Conservation (phyloP, 2,329 filamentous ascomycete species). For the Colletotrichum sp. region DNA sequence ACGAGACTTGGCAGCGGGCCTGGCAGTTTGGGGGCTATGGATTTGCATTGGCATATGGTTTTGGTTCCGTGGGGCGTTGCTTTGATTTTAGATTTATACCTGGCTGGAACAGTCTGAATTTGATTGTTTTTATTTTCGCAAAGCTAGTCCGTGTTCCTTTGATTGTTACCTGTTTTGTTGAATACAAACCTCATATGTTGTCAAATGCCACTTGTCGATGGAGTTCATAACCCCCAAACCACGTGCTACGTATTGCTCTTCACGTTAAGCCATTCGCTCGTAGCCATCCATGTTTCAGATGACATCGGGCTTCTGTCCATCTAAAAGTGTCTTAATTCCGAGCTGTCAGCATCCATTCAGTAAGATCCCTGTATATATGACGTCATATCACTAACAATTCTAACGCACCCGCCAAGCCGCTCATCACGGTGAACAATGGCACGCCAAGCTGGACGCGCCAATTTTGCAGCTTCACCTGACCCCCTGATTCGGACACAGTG, state of each 20-base stretch:
- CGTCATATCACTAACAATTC: not conserved
- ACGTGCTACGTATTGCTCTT: not conserved
- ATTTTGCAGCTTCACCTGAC: not conserved
- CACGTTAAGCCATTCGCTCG: not conserved
- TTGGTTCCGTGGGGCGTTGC: not conserved
- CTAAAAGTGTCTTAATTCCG: not conserved
- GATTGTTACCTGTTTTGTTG: no score
- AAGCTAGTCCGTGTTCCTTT: not conserved
- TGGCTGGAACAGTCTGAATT: slow-evolving; percentile 13
- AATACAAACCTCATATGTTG: no score
- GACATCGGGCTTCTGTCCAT: not conserved
- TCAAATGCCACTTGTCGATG: not conserved
- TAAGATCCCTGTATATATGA: not conserved
- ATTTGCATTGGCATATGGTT: not conserved
- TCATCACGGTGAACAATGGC: no score
- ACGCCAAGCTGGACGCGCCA: not conserved
- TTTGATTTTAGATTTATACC: not conserved
- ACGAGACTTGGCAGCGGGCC: slow-evolving; percentile 7
- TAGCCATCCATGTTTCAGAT: not conserved
- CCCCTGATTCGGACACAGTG: not conserved
- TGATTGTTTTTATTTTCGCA: not conserved
- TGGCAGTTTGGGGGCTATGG: not conserved
- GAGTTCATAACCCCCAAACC: not conserved
- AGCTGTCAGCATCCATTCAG: not conserved
- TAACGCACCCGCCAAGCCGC: not conserved